Percentiles rank a stretch among this genome's conserved stretches.
phyloP scores from a whole-genome alignment of 345 rosid species.

The Salix exigua region DNA sequence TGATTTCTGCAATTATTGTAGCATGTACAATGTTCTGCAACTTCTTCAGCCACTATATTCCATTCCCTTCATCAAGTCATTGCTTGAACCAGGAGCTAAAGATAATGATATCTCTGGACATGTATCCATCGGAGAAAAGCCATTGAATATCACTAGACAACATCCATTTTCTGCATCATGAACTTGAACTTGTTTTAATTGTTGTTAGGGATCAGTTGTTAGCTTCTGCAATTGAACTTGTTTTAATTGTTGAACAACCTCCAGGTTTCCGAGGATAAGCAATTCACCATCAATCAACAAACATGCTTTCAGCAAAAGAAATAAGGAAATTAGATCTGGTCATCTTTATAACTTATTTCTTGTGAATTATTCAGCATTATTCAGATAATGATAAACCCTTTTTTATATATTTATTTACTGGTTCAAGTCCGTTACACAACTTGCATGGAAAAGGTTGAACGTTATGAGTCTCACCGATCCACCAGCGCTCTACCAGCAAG shows the following conservation, averaged over 20 bases:
- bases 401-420: no score
- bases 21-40: constrained; percentile 19
- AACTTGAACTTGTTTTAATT: no score
- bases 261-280: no score
- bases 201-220: no score
- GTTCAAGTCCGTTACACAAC: no score
- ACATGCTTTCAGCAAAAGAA: neutral
- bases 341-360: neutral
- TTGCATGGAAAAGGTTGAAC: neutral
- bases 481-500: neutral
- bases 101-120: no score
- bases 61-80: constrained; percentile 1
- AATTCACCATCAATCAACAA: no score
- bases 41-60: constrained; percentile 7
- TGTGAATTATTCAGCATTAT: no score
- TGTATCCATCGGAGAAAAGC: no score
- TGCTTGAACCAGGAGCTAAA: neutral
- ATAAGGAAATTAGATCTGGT: neutral
- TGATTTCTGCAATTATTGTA: constrained; percentile 22
- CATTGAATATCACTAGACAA: neutral
- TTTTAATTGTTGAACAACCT: no score
- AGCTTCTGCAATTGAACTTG: neutral
- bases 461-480: neutral
- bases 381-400: neutral
- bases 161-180: neutral